These are phyloP conservation scores for Fusarium sp. DNA, from an alignment of 2,329 filamentous ascomycete species.

Conservation along the genomic window DNA sequence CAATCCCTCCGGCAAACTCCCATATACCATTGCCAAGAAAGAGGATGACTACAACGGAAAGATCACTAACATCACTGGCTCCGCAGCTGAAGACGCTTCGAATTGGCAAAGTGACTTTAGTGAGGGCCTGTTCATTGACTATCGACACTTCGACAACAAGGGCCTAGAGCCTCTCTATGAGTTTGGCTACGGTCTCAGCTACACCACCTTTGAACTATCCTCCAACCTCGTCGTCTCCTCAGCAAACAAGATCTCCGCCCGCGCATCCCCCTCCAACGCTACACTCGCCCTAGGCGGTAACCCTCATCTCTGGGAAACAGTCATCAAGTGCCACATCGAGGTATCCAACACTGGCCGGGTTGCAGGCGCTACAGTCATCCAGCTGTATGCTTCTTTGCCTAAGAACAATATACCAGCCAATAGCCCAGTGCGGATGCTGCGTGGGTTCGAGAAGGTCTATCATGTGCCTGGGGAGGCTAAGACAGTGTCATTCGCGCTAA, in stretches of 20 bases:
- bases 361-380: slow-evolving; percentile 59
- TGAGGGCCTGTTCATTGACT: slow-evolving; percentile 55
- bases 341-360: slow-evolving; percentile 48
- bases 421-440: slow-evolving; percentile 59
- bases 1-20: not conserved
- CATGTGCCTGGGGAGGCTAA: slow-evolving; percentile 52
- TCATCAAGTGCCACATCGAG: not conserved
- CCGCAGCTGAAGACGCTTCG: not conserved
- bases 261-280: not conserved
- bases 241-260: not conserved
- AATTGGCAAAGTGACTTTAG: not conserved
- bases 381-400: slow-evolving; percentile 62
- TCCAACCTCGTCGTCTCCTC: not conserved
- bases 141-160: slow-evolving; percentile 78
- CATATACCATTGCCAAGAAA: not conserved
- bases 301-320: not conserved
- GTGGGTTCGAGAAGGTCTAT: slow-evolving; percentile 61
- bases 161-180: slow-evolving; percentile 71
- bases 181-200: slow-evolving; percentile 81
- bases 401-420: slow-evolving; percentile 44
- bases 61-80: not conserved
- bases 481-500: slow-evolving; percentile 55
- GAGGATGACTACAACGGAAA: not conserved
- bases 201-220: slow-evolving; percentile 65
- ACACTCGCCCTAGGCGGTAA: not conserved